Evolutionary conservation across 2,329 filamentous ascomycete species (phyloP), one percentile per base, ranked within the genome.

Genomic region (Aspergillus clavatus): DNA sequence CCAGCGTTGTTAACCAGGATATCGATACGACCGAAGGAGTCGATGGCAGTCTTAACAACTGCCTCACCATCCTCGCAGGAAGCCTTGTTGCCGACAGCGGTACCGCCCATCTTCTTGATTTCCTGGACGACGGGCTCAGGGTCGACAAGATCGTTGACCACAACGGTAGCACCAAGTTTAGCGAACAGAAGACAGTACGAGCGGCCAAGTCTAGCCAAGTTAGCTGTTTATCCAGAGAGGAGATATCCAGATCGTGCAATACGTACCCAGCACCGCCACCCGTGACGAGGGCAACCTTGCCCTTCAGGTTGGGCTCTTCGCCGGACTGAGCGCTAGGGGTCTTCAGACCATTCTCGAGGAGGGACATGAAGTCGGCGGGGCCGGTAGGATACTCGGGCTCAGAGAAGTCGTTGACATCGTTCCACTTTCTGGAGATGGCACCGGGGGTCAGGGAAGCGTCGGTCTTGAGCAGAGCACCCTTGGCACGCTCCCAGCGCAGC

Each of bases 1-100:
- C 93, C 93, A 42, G 93, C 93, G 64, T 98, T 98, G 82, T 98
- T 98, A 76, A 98, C 80, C 53, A 98, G 72, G 52, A 98, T 90
- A 65, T 98, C 93, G 59, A 98, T 80, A 59, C 93, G 87, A 59
- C 93, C 93, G 67, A 87, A 97, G 31, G 86, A 83, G 64, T 97
- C 91, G 61, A 98, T 94, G 45, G 91, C 91, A 46, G 81, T 84
- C 79, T 96, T 94, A 60, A 98, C 84, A 38, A 97, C 88, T 29
- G 79, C 79, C 44, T 96, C 90, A 38, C 93, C 93, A 50, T 98
- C 89, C 68, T 95, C 88, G 48, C 90, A 90, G 39, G 87, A 94
- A 46, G 88, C 89, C 76, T 95, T 96, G 70, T 94, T 89, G 58
- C 89, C 89, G 46, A 88, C 87, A 22, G 93, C 91, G 72, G 94